Base-by-base conservation (phyloP, 129 eudicot species). In the Flaveria linearis region DNA sequence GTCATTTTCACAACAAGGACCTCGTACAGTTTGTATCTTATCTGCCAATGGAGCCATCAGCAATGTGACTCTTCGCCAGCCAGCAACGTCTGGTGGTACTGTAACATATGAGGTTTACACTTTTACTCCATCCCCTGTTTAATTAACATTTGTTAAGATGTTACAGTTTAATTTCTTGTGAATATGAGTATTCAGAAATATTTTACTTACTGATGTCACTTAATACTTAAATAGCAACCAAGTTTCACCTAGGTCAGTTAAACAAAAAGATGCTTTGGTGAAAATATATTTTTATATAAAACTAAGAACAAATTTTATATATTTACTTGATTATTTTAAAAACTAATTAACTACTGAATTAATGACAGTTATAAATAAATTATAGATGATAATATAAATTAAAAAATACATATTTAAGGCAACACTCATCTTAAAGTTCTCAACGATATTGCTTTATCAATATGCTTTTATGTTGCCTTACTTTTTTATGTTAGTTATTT, bases 1-100 rank as follows among this genome's bases (percentile, higher is more conserved):
- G 90, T 94, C 91, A 15, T 94, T 94, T 68, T 85, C 98, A 11
- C 92, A 91, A 82, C 90, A 94, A 89, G 98, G 98, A 46, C 97
- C 96, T 14, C 96, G 98, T 12, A 87, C 96, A 41, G 90, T 94
- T 57, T 94, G 97, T 84, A 87, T 94, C 74, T 83, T 94, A 76
- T 94, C 97, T 13, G 98, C 98, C 50, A 90, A 88, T 81, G 98
- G 98, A 75, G 85, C 93, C 77, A 79, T 94, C 69, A 74, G 82
- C 83, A 91, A 91, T 70, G 96, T 91, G 64, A 87, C 90, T 43
- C 98, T 94, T 72, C 91, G 93, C 41, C 98, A 94, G 70, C 91
- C 96, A 55, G 91, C 97, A 42, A 85, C 82, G 20, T 60, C 89
- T 42, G 91, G 90, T 13, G 93, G 97, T 78, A 77, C 85, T 74